phyloP scores from a whole-genome alignment of 2,329 filamentous ascomycete genomes.

The Nemania serpens region DNA sequence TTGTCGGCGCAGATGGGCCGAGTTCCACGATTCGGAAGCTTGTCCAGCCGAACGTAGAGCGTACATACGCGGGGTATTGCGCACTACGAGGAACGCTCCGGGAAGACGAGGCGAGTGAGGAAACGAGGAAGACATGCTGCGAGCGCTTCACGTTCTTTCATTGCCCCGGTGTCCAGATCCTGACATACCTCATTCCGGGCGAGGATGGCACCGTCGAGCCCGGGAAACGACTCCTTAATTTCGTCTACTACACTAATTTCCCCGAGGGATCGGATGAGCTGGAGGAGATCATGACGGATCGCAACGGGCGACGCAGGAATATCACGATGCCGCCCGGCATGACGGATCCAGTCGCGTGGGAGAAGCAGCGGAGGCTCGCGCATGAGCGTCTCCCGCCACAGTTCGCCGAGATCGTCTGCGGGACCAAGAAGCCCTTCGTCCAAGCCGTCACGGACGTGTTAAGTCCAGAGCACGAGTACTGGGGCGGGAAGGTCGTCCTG shows the following conservation, averaged over 20 bases:
- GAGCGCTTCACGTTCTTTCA: slow-evolving; percentile 49
- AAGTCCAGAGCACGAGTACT: slow-evolving; percentile 42
- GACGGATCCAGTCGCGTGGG: slow-evolving; percentile 41
- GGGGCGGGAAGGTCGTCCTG: slow-evolving; percentile 46
- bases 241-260: slow-evolving; percentile 52
- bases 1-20: slow-evolving; percentile 51
- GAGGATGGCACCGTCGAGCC: slow-evolving; percentile 44
- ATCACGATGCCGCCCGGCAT: slow-evolving; percentile 47
- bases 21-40: slow-evolving; percentile 46
- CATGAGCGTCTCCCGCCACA: slow-evolving; percentile 43
- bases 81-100: slow-evolving; percentile 48
- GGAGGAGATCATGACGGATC: slow-evolving; percentile 44
- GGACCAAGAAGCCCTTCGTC: slow-evolving; percentile 48
- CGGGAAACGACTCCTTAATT: slow-evolving; percentile 49
- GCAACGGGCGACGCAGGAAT: slow-evolving; percentile 38
- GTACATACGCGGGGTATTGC: slow-evolving; percentile 47
- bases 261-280: slow-evolving; percentile 41
- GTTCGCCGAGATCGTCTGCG: slow-evolving; percentile 48
- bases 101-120: slow-evolving; percentile 45
- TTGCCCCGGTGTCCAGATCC: slow-evolving; percentile 45
- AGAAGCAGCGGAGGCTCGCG: slow-evolving; percentile 42
- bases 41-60: slow-evolving; percentile 38
- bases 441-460: slow-evolving; percentile 48
- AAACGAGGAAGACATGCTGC: slow-evolving; percentile 42
- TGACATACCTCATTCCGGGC: slow-evolving; percentile 50